Evolutionary conservation across 129 eudicot species (phyloP).

Genomic region (Kitagawia praeruptora): DNA sequence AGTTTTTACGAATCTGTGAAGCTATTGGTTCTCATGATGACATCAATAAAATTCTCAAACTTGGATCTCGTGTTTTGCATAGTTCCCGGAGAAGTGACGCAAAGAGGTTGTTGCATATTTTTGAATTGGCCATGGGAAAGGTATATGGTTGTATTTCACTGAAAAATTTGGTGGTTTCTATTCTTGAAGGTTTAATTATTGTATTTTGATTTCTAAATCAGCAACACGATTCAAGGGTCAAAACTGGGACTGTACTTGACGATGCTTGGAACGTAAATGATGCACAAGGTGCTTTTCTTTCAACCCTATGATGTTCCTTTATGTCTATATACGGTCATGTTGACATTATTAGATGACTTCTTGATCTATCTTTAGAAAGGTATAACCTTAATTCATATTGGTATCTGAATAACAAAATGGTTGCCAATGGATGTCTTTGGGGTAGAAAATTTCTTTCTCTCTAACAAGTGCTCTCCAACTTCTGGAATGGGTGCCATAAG

Average conservation of each 20-base stretch:
- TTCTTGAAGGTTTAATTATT: slow-evolving; percentile 5
- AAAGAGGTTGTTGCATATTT: slow-evolving; percentile 36
- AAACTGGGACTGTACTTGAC: slow-evolving; percentile 33
- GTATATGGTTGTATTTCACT: slow-evolving; percentile 19
- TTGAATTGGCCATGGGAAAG: slow-evolving; percentile 46
- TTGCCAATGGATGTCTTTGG: neutral
- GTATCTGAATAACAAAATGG: neutral
- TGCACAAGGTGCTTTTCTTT: slow-evolving; percentile 38
- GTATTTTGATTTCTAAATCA: slow-evolving; percentile 3
- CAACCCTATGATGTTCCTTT: neutral
- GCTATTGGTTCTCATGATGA: slow-evolving; percentile 30
- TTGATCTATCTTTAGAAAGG: neutral
- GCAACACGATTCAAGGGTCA: slow-evolving; percentile 34
- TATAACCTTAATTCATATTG: neutral
- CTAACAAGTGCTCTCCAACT: neutral
- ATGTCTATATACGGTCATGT: neutral
- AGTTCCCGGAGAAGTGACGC: slow-evolving; percentile 50
- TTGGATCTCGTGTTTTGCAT: slow-evolving; percentile 51
- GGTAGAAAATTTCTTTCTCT: too few species aligned
- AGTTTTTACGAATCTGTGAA: slow-evolving; percentile 44
- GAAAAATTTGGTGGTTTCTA: neutral
- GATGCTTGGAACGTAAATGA: slow-evolving; percentile 57
- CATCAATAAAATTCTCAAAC: slow-evolving; percentile 38
- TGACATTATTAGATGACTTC: neutral
- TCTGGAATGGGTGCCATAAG: neutral